A percentile compares a stretch with the other conserved stretches of the same genome.
Conservation (phyloP, 805 yeast species). For the Candida takata region DNA sequence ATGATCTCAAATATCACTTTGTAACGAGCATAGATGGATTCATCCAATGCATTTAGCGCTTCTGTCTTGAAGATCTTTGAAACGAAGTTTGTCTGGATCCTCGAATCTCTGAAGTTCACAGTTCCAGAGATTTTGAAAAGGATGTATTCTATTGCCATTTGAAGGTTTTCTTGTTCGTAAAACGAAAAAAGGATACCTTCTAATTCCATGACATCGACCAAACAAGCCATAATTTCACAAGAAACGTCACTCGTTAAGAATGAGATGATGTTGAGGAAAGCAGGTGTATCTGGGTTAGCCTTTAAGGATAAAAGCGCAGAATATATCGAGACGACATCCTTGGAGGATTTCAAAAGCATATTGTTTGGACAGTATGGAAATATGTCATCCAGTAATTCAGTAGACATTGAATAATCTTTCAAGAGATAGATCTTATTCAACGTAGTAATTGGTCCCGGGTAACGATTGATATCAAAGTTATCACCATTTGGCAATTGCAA, state of each 20-base stretch:
- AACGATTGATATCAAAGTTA: slow-evolving; percentile 3
- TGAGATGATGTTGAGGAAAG: slow-evolving; percentile 6
- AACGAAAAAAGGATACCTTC: slow-evolving; percentile 4
- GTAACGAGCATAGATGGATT: slow-evolving; percentile 16
- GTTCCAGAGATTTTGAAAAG: slow-evolving; percentile 9
- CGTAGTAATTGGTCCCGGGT: slow-evolving; percentile 19
- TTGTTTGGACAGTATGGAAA: slow-evolving; percentile 14
- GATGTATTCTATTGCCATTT: slow-evolving; percentile 6
- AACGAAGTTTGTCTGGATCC: not conserved
- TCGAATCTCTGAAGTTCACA: not conserved
- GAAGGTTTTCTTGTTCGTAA: slow-evolving; percentile 3
- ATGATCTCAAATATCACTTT: slow-evolving; percentile 21
- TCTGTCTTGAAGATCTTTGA: slow-evolving; percentile 9
- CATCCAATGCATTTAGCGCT: slow-evolving; percentile 12
- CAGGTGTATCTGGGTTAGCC: not conserved
- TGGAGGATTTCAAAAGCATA: slow-evolving; percentile 9
- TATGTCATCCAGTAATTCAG: slow-evolving; percentile 10
- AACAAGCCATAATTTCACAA: slow-evolving; percentile 7
- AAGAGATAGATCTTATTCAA: slow-evolving; percentile 13
- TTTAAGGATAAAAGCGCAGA: slow-evolving; percentile 2
- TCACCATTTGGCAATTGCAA: slow-evolving; percentile 6
- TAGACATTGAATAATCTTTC: slow-evolving; percentile 1
- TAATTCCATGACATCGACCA: slow-evolving; percentile 9
- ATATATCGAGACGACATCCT: slow-evolving; percentile 5
- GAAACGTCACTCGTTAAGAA: slow-evolving; percentile 5